Percentiles rank a stretch among this genome's conserved stretches.
phyloP scores from a whole-genome alignment of 2,329 filamentous ascomycete species.

The Penicillium sp. region DNA sequence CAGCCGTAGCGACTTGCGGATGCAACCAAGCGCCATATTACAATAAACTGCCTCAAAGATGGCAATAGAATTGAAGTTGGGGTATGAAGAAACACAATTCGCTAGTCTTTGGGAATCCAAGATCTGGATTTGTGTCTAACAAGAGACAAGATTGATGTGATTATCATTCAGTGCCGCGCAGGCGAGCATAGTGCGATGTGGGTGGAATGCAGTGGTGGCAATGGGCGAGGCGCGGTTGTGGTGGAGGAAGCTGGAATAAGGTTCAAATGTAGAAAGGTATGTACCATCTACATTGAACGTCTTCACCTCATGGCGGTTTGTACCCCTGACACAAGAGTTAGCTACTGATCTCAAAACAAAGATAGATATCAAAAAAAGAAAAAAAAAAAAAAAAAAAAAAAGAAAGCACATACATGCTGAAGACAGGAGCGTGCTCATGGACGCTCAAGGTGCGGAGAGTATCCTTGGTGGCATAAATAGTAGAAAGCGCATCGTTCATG shows the following conservation, averaged over 20 bases:
- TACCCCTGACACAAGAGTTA: conserved; percentile 62
- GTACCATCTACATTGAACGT: conserved; percentile 85
- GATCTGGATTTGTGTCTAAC: conserved; percentile 37
- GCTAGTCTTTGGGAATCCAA: background rate
- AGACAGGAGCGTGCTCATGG: conserved; percentile 94
- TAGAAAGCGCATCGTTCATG: conserved; percentile 73
- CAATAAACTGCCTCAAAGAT: background rate
- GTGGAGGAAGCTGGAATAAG: conserved; percentile 84
- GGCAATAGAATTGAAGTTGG: background rate
- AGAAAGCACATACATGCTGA: conserved; percentile 73
- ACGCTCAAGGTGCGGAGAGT: conserved; percentile 83
- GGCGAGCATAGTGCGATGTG: conserved; percentile 86
- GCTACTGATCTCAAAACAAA: background rate
- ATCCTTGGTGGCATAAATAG: conserved; percentile 72
- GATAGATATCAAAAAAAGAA: background rate
- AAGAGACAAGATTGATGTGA: conserved; percentile 85
- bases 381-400: background rate
- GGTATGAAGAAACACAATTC: conserved; percentile 1
- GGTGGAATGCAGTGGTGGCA: conserved; percentile 88
- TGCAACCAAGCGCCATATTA: background rate
- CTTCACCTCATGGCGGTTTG: conserved; percentile 83
- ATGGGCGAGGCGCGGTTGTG: conserved; percentile 80
- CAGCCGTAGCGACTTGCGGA: background rate
- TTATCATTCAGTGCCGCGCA: conserved; percentile 84
- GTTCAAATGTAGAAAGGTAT: conserved; percentile 80